A percentile compares a stretch with the other conserved stretches of the same genome.
Conservation (phyloP, 805 yeast genomes). For the Zygotorulaspora danielsina region DNA sequence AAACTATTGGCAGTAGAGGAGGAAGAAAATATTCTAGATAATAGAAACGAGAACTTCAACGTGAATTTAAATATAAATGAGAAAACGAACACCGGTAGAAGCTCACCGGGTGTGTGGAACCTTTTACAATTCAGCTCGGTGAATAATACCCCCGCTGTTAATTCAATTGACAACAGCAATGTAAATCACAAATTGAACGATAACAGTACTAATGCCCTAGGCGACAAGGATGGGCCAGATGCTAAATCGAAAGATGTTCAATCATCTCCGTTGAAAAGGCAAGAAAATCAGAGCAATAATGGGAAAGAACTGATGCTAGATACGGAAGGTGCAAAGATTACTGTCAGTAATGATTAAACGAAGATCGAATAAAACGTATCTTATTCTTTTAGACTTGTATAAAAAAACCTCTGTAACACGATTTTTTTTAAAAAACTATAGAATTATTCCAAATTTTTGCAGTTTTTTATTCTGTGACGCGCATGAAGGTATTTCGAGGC, state of each 20-base stretch:
- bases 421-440: no score
- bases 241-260: slow-evolving; percentile 18
- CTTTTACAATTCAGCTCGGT: slow-evolving; percentile 70
- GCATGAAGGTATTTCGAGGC: no score
- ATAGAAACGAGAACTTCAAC: slow-evolving; percentile 6
- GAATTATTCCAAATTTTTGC: no score
- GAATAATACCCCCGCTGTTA: slow-evolving; percentile 35
- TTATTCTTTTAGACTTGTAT: neutral
- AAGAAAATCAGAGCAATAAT: slow-evolving; percentile 10
- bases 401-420: no score
- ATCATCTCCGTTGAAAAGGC: slow-evolving; percentile 30
- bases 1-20: slow-evolving; percentile 9
- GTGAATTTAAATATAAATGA: slow-evolving; percentile 13
- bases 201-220: slow-evolving; percentile 1
- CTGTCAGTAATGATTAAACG: slow-evolving; percentile 24
- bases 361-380: neutral
- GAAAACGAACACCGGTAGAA: slow-evolving; percentile 27
- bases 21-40: slow-evolving; percentile 16
- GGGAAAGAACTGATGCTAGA: slow-evolving; percentile 29
- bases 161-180: slow-evolving; percentile 15
- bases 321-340: slow-evolving; percentile 32
- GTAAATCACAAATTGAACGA: slow-evolving; percentile 6
- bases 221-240: slow-evolving; percentile 6
- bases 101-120: slow-evolving; percentile 91
- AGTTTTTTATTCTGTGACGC: no score